Evolutionary conservation across 164 flowering plant species (phyloP), one percentile per base, ranked within the genome.

Genomic region (Vitis rotundifolia): DNA sequence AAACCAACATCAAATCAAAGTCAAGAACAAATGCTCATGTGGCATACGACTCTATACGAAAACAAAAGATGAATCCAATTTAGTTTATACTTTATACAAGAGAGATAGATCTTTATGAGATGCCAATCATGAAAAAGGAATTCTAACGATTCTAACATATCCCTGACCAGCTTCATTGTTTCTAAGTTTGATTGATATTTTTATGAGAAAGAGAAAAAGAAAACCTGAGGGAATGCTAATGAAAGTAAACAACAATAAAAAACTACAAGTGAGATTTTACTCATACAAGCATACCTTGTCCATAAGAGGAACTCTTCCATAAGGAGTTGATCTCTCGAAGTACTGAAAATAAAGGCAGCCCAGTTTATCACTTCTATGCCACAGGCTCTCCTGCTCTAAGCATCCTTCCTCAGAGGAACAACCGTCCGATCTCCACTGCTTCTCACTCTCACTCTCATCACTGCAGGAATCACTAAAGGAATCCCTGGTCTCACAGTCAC

Each of bases 321-420:
- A 93, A 10, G 99, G 99, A 79, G 93, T 78, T 55, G 90, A 79
- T 79, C 80, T 87, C 79, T 95, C 99, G 58, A 93, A 87, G 72
- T 90, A 91, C 77, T 93, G 94, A 61, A 85, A 89, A 63, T 90
- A 88, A 28, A 90, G 91, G 71, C 70, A 69, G 8, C 99, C 98
- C 82, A 91, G 75, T 73, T 92, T 82, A 68, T 93, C 89, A 80
- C 79, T 88, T 12, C 77, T 67, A 68, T 76, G 90, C 72, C 82
- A 83, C 8, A 76, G 66, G 59, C 62, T 73, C 54, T 88, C 96
- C 73, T 84, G 91, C 50, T 92, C 97, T 11, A 69, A 80, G 13
- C 83, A 83, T 37, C 85, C 87, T 31, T 89, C 95, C 68, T 88
- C 92, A 8, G 90, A 85, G 0, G 92, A 91, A 66, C 80, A 77